These are phyloP conservation scores for Pleurotus pulmonarius DNA, from an alignment of 768 basidiomycete species.

Conservation along the genomic window DNA sequence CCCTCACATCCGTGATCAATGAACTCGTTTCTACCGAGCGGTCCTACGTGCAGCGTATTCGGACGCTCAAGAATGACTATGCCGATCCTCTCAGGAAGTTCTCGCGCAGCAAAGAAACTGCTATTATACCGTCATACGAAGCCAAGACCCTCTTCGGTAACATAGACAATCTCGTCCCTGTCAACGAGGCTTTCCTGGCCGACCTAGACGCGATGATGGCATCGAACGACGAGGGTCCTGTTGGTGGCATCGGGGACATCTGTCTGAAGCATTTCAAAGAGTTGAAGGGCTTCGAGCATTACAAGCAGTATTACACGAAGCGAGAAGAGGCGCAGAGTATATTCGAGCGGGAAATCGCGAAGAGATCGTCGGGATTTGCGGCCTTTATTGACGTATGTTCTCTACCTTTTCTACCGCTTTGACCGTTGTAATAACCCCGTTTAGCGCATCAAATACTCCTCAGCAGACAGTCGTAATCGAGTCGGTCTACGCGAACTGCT, in stretches of 20 bases:
- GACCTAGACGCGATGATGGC: constrained; percentile 80
- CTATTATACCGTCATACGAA: constrained; percentile 86
- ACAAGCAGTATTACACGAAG: constrained; percentile 87
- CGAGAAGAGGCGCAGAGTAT: constrained; percentile 90
- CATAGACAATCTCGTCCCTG: constrained; percentile 81
- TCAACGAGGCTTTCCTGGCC: constrained; percentile 82
- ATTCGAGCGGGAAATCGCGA: constrained; percentile 79
- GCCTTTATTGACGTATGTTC: constrained; percentile 81
- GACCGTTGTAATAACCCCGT: constrained; percentile 12
- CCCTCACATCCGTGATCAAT: constrained; percentile 70
- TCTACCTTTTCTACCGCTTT: constrained; percentile 5
- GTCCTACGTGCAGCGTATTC: constrained; percentile 81
- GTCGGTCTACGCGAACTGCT: constrained; percentile 87
- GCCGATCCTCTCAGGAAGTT: constrained; percentile 89
- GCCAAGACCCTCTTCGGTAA: constrained; percentile 94
- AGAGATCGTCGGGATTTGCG: constrained; percentile 76
- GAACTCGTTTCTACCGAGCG: constrained; percentile 89
- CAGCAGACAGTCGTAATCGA: constrained; percentile 69
- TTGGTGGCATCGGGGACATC: constrained; percentile 79
- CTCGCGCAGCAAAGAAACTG: constrained; percentile 77
- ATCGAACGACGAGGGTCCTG: constrained; percentile 50
- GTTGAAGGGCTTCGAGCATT: constrained; percentile 82
- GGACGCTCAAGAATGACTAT: constrained; percentile 81
- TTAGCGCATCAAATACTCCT: constrained; percentile 85
- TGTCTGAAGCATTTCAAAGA: constrained; percentile 85